These are phyloP conservation scores for Gynochthodes officinalis DNA, from an alignment of 257 asterid species.

Conservation along the genomic window DNA sequence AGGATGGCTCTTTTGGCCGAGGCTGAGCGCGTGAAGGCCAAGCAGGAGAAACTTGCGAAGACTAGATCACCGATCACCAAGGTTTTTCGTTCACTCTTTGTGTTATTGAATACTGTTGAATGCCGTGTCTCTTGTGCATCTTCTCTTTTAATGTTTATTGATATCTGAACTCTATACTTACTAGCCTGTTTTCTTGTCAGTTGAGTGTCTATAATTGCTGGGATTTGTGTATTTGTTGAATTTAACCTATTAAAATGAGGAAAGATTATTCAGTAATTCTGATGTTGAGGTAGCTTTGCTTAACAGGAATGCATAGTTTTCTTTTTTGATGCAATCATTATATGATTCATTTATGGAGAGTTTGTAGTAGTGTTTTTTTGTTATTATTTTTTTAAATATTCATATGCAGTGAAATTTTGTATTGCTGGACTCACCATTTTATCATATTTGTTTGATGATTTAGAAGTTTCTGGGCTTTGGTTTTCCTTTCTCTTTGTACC, in stretches of 20 bases:
- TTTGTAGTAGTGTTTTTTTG: no score
- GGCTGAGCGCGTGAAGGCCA: slow-evolving; percentile 69
- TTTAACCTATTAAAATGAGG: no score
- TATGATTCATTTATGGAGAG: no score
- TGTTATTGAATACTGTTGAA: not conserved
- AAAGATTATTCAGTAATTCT: no score
- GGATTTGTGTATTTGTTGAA: no score
- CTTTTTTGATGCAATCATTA: not conserved
- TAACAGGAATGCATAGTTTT: not conserved
- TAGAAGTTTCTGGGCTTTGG: not conserved
- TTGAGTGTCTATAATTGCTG: not conserved
- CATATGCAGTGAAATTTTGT: no score
- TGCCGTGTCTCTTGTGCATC: slow-evolving; percentile 9
- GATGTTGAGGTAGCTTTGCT: not conserved
- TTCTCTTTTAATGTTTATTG: not conserved
- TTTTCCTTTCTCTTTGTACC: not conserved
- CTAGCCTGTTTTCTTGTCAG: not conserved
- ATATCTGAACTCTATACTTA: not conserved
- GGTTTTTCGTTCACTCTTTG: slow-evolving; percentile 30
- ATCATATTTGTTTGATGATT: no score
- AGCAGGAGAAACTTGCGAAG: slow-evolving; percentile 65
- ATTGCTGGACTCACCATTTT: no score
- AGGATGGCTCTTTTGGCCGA: slow-evolving; percentile 81
- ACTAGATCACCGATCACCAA: slow-evolving; percentile 64
- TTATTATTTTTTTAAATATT: no score